Evolutionary conservation across 2,329 filamentous ascomycete species (phyloP).

Genomic region (Fusarium piperis): DNA sequence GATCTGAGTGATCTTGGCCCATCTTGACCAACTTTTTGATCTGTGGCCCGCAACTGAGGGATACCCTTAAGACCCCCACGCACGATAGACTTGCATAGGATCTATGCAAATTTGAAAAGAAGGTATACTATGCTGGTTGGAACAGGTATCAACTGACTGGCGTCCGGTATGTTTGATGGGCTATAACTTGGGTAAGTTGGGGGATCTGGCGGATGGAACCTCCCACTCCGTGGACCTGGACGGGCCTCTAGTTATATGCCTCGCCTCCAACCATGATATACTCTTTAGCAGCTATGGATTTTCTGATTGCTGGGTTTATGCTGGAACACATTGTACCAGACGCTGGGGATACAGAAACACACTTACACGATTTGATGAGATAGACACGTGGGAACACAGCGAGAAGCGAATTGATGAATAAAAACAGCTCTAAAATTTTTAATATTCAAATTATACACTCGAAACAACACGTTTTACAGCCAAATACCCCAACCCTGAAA

Average conservation of each 20-base stretch:
- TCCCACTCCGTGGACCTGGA: not conserved
- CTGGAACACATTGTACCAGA: not conserved
- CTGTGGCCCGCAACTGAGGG: not conserved
- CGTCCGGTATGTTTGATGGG: not conserved
- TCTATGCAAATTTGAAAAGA: not conserved
- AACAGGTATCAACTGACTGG: not conserved
- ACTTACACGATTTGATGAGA: not conserved
- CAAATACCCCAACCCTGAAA: not conserved
- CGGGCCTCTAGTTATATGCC: too few relatives aligned
- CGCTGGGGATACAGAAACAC: not conserved
- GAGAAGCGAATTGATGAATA: not conserved
- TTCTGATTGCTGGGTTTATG: too few relatives aligned
- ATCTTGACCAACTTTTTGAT: not conserved
- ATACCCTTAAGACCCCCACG: not conserved
- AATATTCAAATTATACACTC: not conserved
- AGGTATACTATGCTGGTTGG: not conserved
- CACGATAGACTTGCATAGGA: not conserved
- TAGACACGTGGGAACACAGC: not conserved
- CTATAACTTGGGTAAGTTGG: not conserved
- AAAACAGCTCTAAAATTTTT: not conserved
- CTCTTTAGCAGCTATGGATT: not conserved
- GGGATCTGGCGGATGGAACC: not conserved
- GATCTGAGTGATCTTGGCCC: not conserved
- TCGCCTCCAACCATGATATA: not conserved
- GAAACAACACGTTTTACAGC: not conserved